phyloP scores from a whole-genome alignment of 495 filamentous ascomycete genomes.

The Trichoderma erinaceum region DNA sequence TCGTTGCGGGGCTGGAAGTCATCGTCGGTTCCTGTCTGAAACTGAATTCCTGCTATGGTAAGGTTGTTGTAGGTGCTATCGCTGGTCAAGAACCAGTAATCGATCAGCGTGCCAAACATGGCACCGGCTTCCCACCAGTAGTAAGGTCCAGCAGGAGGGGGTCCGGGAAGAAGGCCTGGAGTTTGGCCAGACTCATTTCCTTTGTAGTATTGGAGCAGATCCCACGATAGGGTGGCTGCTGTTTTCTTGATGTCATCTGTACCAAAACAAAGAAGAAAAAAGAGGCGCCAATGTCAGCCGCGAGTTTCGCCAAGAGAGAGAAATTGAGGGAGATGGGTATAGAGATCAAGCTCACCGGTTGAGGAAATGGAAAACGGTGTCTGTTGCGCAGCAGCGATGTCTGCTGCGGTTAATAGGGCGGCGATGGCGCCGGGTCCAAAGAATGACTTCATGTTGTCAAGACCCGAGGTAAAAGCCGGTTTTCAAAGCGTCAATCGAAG shows the following conservation, averaged over 20 bases:
- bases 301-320: background rate
- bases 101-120: conserved; percentile 66
- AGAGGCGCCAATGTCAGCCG: background rate
- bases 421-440: background rate
- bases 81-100: conserved; percentile 74
- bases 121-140: conserved; percentile 68
- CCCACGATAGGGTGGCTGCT: conserved; percentile 42
- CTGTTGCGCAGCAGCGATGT: background rate
- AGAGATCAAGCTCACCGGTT: background rate
- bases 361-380: background rate
- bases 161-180: conserved; percentile 57
- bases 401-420: background rate
- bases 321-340: background rate
- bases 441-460: background rate
- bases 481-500: background rate
- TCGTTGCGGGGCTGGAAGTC: conserved; percentile 70
- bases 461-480: background rate
- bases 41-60: conserved; percentile 56
- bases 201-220: conserved; percentile 61
- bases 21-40: conserved; percentile 56
- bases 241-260: conserved; percentile 14
- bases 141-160: conserved; percentile 45
- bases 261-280: background rate
- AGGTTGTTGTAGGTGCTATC: conserved; percentile 64
- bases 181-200: conserved; percentile 54